Evolutionary conservation across 495 filamentous ascomycete species (phyloP), one percentile per base, ranked within the genome.

Genomic region (Hypomontagnella submonticulosa): DNA sequence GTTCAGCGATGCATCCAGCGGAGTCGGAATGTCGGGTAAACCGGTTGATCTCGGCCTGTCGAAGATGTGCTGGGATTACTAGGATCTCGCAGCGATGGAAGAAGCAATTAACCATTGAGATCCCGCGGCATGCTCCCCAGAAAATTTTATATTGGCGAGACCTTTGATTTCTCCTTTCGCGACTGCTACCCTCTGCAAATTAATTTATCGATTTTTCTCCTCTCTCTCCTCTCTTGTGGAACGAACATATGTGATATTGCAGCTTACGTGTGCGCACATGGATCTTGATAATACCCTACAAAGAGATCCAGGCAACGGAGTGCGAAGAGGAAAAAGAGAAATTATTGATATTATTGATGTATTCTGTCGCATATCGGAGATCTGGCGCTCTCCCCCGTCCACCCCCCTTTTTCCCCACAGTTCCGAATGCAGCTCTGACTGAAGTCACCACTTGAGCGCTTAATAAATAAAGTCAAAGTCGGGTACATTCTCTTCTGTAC

Each of bases 201-300:
- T 59, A 55, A 65, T 53, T 40, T 59, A 37, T 43, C 13, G 6
- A 38, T 27, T 37, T 50, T 16, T 36, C 10, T 32, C 16, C 13
- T 47, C 43, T 47, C n/a, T 13, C 4, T 10, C n/a, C 46, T 32
- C 16, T 20, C 57, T 53, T 50, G 46, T 61, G 47, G 58, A 46
- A 49, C 27, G 30, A 27, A 36, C 6, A 6, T 27, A 27, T 2
- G 23, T 27, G 36, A 51, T 63, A 63, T 63, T 69, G 60, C 55
- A 64, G 66, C 66, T 69, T 69, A 69, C 66, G 66, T 57, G 55
- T 63, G 66, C n/a, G 55, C 46, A 27, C 66, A 69, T 57, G 66
- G 66, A 61, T 69, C 49, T 64, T 27, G 38, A 69, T 60, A 50
- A 32, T 13, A 69, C 65, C 54, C 20, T 56, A 44, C 5, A 7